A percentile compares a stretch with the other conserved stretches of the same genome.
These are phyloP conservation scores for Cydonia oblonga DNA, from an alignment of 331 rosid species.

Conservation along the genomic window DNA sequence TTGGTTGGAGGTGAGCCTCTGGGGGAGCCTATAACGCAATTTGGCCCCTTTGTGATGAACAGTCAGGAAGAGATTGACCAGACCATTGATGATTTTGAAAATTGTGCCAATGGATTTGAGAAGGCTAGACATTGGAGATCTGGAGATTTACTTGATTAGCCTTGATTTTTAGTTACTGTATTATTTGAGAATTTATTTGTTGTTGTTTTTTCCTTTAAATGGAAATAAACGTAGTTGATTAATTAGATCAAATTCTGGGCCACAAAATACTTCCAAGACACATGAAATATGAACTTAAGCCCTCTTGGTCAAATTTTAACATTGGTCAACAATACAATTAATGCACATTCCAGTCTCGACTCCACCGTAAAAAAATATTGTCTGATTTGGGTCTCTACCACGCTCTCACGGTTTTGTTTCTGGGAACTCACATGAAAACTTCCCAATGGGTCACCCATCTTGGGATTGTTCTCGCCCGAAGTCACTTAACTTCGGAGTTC, in stretches of 20 bases:
- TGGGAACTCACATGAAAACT: no score
- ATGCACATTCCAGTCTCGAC: no score
- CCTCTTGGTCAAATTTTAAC: no score
- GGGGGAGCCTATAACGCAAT: constrained; percentile 62
- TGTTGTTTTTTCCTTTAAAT: not conserved
- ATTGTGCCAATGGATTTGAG: constrained; percentile 73
- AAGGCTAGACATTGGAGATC: constrained; percentile 86
- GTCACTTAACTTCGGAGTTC: no score
- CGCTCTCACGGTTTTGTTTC: no score
- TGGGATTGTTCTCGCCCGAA: no score
- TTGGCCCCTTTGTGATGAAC: constrained; percentile 95
- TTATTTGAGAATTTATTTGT: not conserved
- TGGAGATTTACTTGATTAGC: constrained; percentile 16
- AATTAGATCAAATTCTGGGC: not conserved
- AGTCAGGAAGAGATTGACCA: constrained; percentile 81
- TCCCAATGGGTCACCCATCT: no score
- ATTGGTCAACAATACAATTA: no score
- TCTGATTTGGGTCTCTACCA: no score
- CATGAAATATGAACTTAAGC: not conserved
- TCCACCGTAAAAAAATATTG: no score
- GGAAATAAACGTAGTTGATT: not conserved
- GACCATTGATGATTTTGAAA: constrained; percentile 79
- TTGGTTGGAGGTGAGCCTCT: constrained; percentile 80
- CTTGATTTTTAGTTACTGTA: constrained; percentile 15
- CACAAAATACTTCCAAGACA: not conserved